A percentile compares a stretch with the other conserved stretches of the same genome.
phyloP scores from a whole-genome alignment of 2,329 filamentous ascomycete species.

The Beauveria sp. region DNA sequence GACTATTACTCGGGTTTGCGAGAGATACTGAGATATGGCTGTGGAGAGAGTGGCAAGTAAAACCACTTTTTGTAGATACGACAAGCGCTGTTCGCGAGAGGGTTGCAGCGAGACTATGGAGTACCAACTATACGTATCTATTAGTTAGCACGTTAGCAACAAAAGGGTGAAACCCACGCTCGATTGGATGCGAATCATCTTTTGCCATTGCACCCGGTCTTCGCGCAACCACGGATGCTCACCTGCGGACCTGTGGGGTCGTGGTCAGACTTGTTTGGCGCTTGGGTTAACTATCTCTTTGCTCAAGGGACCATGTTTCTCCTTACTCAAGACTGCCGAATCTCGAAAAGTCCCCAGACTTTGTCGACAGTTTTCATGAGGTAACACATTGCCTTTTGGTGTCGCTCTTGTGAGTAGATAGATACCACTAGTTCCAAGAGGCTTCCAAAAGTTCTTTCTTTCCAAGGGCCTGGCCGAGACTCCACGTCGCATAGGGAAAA shows the following conservation, averaged over 20 bases:
- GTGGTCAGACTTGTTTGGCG: too few relatives aligned
- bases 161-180: too few relatives aligned
- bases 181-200: too few relatives aligned
- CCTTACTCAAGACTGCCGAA: too few relatives aligned
- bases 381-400: neutral
- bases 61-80: conserved; percentile 4
- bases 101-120: neutral
- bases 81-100: neutral
- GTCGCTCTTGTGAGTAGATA: neutral
- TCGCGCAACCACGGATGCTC: too few relatives aligned
- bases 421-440: neutral
- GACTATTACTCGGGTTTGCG: too few relatives aligned
- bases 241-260: too few relatives aligned
- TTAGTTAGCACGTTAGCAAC: too few relatives aligned
- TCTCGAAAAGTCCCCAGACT: neutral
- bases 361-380: conserved; percentile 1
- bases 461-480: neutral
- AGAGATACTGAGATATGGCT: neutral
- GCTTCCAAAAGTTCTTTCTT: conserved; percentile 9
- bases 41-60: neutral
- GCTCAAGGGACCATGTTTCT: too few relatives aligned
- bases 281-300: too few relatives aligned
- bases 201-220: too few relatives aligned
- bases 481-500: neutral
- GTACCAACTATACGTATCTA: neutral